Conservation (phyloP, 306 rosid species). For the Ormosia semicastrata region DNA sequence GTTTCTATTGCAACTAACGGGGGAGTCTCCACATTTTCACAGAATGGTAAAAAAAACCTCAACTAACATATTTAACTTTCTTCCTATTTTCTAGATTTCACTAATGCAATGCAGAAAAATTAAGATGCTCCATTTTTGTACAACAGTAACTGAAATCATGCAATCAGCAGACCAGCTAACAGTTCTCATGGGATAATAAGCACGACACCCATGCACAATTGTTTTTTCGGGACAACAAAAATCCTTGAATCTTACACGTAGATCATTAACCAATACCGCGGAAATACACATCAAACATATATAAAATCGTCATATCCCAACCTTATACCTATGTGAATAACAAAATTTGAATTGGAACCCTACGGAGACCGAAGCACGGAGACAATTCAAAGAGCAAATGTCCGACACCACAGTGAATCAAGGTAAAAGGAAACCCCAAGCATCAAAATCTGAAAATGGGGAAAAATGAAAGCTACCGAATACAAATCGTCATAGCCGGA, state of each 20-base stretch:
- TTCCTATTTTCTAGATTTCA: background rate
- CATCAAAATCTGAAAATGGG: background rate
- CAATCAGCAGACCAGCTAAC: background rate
- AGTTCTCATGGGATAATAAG: background rate
- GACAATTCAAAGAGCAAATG: background rate
- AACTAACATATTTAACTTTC: background rate
- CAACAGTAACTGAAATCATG: background rate
- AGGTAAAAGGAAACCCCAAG: background rate
- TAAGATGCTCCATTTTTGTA: background rate
- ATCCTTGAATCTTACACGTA: background rate
- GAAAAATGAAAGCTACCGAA: background rate
- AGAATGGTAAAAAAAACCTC: background rate
- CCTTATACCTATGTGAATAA: background rate
- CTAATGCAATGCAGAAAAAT: background rate
- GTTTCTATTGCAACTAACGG: background rate
- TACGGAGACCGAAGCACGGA: background rate
- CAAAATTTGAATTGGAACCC: background rate
- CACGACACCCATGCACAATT: background rate
- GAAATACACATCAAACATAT: background rate
- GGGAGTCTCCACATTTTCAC: background rate
- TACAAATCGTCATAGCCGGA: background rate
- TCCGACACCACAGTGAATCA: background rate
- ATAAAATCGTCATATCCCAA: background rate
- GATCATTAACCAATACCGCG: background rate
- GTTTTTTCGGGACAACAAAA: background rate